These are phyloP conservation scores for Arthromyces matolae DNA, from an alignment of 768 basidiomycete genomes.

Conservation along the genomic window DNA sequence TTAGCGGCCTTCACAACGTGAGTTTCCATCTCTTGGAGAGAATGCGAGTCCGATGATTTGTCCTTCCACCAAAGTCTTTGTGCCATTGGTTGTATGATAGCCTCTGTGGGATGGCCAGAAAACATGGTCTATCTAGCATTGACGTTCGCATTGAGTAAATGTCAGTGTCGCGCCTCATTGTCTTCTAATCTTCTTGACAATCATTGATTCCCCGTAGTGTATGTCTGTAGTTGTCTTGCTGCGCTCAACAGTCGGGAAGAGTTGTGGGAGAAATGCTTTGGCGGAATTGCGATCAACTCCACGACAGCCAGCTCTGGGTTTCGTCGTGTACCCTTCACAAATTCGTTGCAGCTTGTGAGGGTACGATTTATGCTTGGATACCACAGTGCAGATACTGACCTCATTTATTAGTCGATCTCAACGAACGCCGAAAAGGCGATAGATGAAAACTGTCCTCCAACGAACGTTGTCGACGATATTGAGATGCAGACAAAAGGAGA, in stretches of 20 bases:
- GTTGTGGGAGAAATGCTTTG: not conserved
- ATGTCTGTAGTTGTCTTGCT: not conserved
- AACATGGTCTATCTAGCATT: not conserved
- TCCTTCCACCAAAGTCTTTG: not conserved
- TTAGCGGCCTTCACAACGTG: not conserved
- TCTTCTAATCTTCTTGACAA: not conserved
- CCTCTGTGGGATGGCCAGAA: conserved; percentile 2
- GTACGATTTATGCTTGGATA: no score
- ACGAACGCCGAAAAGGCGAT: no score
- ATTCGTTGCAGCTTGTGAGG: no score
- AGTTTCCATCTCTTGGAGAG: not conserved
- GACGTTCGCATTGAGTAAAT: not conserved
- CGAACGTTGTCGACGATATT: no score
- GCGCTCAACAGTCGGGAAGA: not conserved
- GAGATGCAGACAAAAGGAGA: no score
- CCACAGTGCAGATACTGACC: no score
- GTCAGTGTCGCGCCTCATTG: not conserved
- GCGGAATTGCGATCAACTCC: no score
- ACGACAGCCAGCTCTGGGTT: no score
- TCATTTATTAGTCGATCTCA: no score
- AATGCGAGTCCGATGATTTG: not conserved
- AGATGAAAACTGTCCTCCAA: no score
- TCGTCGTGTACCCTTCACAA: no score
- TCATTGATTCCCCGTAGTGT: not conserved
- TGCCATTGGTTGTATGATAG: not conserved